A percentile compares a stretch with the other conserved stretches of the same genome.
Conservation (phyloP, 2,329 filamentous ascomycete genomes). For the Rasamsonia emersonii region DNA sequence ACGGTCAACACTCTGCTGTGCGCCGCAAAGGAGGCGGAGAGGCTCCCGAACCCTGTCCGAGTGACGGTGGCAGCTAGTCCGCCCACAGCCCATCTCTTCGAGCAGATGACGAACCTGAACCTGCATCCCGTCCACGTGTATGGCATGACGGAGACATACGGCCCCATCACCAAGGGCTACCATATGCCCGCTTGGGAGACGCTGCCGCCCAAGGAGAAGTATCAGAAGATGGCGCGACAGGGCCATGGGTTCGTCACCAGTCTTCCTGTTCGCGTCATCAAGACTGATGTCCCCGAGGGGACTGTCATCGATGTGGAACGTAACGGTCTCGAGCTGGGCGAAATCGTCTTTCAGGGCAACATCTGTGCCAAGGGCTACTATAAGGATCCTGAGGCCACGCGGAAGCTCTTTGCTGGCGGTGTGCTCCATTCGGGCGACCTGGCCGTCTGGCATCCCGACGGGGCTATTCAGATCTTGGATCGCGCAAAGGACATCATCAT, state of each 20-base stretch:
- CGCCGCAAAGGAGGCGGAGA: slow-evolving; percentile 64
- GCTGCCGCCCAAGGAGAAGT: slow-evolving; percentile 67
- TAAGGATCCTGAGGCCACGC: slow-evolving; percentile 77
- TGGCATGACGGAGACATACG: slow-evolving; percentile 80
- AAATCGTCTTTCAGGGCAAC: slow-evolving; percentile 82
- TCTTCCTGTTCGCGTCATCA: slow-evolving; percentile 72
- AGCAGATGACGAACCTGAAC: slow-evolving; percentile 84
- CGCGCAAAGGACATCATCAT: slow-evolving; percentile 98
- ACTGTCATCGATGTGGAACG: slow-evolving; percentile 58
- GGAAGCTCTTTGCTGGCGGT: slow-evolving; percentile 78
- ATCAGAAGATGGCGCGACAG: slow-evolving; percentile 83
- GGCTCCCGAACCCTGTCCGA: slow-evolving; percentile 60
- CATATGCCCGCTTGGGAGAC: slow-evolving; percentile 75
- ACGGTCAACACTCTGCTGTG: slow-evolving; percentile 95
- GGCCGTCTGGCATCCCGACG: slow-evolving; percentile 87
- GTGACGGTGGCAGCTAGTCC: slow-evolving; percentile 92
- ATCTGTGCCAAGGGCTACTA: slow-evolving; percentile 89
- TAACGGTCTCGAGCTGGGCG: slow-evolving; percentile 68
- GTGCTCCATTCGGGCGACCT: slow-evolving; percentile 84
- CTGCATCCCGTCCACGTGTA: slow-evolving; percentile 90
- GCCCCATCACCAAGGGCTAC: slow-evolving; percentile 92
- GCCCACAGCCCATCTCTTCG: slow-evolving; percentile 80
- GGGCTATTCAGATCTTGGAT: slow-evolving; percentile 84
- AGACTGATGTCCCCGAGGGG: slow-evolving; percentile 62
- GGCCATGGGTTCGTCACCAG: slow-evolving; percentile 85